Evolutionary conservation across 1,284 basidiomycete species (phyloP).

Genomic region (Marasmius oreades): DNA sequence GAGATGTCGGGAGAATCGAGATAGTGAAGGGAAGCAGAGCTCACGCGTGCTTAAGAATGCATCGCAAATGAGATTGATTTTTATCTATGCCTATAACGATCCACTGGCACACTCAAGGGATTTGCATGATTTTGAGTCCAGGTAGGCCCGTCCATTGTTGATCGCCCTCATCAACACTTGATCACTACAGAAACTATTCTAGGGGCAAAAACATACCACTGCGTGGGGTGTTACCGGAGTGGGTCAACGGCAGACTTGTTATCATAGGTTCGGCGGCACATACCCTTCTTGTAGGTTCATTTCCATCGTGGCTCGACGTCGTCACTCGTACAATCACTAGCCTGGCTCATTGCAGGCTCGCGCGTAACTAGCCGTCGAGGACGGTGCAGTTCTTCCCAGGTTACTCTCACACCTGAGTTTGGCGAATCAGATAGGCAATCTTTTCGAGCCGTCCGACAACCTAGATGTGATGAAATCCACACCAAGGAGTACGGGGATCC

Average conservation of each 20-base stretch:
- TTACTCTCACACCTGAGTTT: conserved; percentile 42
- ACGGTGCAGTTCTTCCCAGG: conserved; percentile 44
- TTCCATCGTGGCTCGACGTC: neutral
- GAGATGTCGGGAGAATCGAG: too few species aligned
- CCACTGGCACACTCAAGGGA: too few species aligned
- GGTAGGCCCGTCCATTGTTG: neutral
- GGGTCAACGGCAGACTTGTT: conserved; percentile 48
- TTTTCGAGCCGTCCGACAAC: conserved; percentile 40
- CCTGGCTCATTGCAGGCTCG: conserved; percentile 46
- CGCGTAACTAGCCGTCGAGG: conserved; percentile 45
- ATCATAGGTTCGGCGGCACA: conserved; percentile 53
- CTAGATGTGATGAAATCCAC: conserved; percentile 30
- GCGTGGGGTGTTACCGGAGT: conserved; percentile 42
- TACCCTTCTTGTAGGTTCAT: conserved; percentile 42
- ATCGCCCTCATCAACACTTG: neutral
- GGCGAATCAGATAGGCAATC: conserved; percentile 37
- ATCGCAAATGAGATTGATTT: too few species aligned
- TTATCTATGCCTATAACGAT: neutral
- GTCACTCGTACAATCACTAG: conserved; percentile 25
- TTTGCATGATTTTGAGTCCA: neutral
- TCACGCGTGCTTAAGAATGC: too few species aligned
- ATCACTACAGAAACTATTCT: neutral
- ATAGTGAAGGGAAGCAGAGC: too few species aligned
- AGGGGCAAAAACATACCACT: neutral
- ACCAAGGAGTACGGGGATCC: conserved; percentile 13